Conservation (phyloP, 768 basidiomycete species). For the Trametes cinnabarina region DNA sequence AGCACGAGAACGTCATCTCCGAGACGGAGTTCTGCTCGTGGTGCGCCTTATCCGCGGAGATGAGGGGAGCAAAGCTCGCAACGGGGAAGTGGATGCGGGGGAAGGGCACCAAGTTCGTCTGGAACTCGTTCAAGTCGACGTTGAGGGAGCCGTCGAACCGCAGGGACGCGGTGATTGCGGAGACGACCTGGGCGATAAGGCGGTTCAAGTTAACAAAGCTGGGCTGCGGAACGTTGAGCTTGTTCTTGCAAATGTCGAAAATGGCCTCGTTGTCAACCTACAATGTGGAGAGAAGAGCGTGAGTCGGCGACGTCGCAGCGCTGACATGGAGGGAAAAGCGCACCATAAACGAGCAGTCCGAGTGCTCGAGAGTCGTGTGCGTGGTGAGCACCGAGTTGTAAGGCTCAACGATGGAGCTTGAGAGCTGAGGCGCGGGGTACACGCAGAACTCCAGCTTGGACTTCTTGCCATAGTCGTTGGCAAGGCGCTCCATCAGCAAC, state of each 20-base stretch:
- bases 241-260: constrained; percentile 99
- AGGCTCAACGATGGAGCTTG: constrained; percentile 95
- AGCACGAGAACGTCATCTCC: constrained; percentile 98
- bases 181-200: constrained; percentile 97
- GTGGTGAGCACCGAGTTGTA: constrained; percentile 98
- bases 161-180: constrained; percentile 94
- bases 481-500: constrained; percentile 90
- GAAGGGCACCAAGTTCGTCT: constrained; percentile 98
- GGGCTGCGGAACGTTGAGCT: constrained; percentile 78
- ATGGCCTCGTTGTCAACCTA: constrained; percentile 99
- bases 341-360: constrained; percentile 99
- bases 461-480: constrained; percentile 98
- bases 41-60: constrained; percentile 92
- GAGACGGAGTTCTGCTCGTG: constrained; percentile 98
- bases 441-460: constrained; percentile 98
- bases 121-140: constrained; percentile 97
- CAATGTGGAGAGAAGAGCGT: not conserved
- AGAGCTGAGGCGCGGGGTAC: constrained; percentile 90
- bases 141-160: constrained; percentile 97
- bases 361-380: constrained; percentile 97
- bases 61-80: constrained; percentile 91
- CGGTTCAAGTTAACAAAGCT: constrained; percentile 94
- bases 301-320: not conserved
- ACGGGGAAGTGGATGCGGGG: constrained; percentile 98
- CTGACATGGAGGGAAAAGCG: not conserved